These are phyloP conservation scores for Myriosclerotinia duriaeana DNA, from an alignment of 2,329 filamentous ascomycete species.

Conservation along the genomic window DNA sequence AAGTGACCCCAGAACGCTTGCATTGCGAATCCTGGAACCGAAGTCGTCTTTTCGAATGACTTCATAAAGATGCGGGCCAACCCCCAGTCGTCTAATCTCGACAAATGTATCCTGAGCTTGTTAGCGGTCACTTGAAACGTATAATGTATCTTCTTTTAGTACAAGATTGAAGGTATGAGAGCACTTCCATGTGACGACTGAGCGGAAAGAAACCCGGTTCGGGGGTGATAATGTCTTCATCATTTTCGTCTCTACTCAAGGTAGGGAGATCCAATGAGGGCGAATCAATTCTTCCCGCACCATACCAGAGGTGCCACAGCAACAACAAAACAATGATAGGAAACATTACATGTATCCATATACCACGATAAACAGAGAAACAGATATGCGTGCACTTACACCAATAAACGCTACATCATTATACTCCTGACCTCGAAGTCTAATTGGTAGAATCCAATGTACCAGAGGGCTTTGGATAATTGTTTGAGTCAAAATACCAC, in stretches of 20 bases:
- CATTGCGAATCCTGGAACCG: constrained; percentile 73
- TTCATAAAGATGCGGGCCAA: constrained; percentile 69
- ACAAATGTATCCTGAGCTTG: constrained; percentile 67
- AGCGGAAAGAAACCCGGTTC: not conserved
- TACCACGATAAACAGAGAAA: constrained; percentile 21
- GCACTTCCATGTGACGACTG: not conserved
- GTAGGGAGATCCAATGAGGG: not conserved
- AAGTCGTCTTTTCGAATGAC: constrained; percentile 80
- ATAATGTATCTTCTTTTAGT: not conserved
- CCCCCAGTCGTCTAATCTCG: constrained; percentile 72
- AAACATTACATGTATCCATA: not conserved
- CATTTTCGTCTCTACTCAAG: not conserved
- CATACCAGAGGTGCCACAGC: not conserved
- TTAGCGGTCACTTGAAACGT: not conserved
- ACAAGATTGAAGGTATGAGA: not conserved
- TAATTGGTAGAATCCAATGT: constrained; percentile 76
- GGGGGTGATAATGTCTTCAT: not conserved
- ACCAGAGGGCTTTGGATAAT: constrained; percentile 72
- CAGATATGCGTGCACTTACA: constrained; percentile 49
- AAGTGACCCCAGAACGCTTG: constrained; percentile 66
- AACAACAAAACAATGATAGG: not conserved
- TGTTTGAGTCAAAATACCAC: constrained; percentile 77
- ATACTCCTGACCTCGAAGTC: constrained; percentile 64
- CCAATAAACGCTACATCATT: constrained; percentile 89
- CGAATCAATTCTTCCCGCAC: not conserved